phyloP scores from a whole-genome alignment of 1,139 yeast genomes.

The Meyerozyma smithsonii region DNA sequence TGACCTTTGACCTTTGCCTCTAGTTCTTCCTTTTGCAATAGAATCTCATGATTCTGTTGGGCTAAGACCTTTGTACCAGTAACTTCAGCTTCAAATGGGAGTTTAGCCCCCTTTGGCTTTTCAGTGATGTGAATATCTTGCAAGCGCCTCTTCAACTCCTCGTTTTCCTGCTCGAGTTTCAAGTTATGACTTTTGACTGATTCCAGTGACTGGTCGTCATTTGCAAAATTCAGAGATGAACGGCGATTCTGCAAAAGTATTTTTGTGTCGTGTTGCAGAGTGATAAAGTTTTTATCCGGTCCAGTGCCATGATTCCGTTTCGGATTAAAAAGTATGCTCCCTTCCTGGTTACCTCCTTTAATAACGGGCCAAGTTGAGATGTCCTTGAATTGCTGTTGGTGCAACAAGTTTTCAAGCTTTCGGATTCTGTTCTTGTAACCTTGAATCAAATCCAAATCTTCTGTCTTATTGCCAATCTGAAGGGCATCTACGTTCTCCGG shows the following conservation, averaged over 20 bases:
- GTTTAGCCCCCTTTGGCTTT: background rate
- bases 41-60: slow-evolving; percentile 20
- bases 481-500: slow-evolving; percentile 27
- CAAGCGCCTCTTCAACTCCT: background rate
- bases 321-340: background rate
- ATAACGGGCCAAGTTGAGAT: slow-evolving; percentile 53
- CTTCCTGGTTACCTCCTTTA: background rate
- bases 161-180: background rate
- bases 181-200: background rate
- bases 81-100: slow-evolving; percentile 2
- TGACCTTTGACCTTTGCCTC: slow-evolving; percentile 6
- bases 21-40: slow-evolving; percentile 1
- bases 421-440: slow-evolving; percentile 58
- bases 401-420: slow-evolving; percentile 61
- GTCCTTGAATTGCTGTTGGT: slow-evolving; percentile 59
- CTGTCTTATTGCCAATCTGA: slow-evolving; percentile 25
- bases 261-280: background rate
- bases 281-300: background rate
- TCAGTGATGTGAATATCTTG: background rate
- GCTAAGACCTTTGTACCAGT: slow-evolving; percentile 3
- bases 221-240: background rate
- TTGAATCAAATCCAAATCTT: slow-evolving; percentile 37
- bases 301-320: background rate
- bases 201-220: background rate
- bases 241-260: background rate